A percentile compares a stretch with the other conserved stretches of the same genome.
Conservation (phyloP, 768 basidiomycete species). For the Galerina marginata region DNA sequence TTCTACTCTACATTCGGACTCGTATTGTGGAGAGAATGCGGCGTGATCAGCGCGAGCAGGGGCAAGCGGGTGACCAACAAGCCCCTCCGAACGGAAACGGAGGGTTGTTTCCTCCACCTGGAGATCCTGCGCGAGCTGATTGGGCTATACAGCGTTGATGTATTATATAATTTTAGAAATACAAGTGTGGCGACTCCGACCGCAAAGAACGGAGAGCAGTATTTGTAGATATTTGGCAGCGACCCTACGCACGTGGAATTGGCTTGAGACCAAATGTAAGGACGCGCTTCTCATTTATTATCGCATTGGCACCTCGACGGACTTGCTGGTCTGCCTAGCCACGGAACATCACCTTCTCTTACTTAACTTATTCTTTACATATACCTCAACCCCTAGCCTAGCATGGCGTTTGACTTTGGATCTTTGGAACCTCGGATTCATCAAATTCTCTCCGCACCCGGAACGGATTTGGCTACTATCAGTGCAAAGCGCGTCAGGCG, state of each 20-base stretch:
- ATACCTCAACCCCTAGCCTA: constrained; percentile 18
- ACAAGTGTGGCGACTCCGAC: not conserved
- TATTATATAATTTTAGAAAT: constrained; percentile 17
- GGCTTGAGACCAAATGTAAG: constrained; percentile 12
- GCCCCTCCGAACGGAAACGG: constrained; percentile 45
- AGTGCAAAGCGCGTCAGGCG: constrained; percentile 90
- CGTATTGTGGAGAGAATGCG: constrained; percentile 77
- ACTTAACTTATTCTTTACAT: constrained; percentile 30
- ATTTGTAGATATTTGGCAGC: constrained; percentile 17
- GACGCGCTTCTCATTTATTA: constrained; percentile 18
- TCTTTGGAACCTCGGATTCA: constrained; percentile 66
- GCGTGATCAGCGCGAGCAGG: constrained; percentile 60
- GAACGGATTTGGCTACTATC: constrained; percentile 77
- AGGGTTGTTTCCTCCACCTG: constrained; percentile 66
- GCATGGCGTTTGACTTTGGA: constrained; percentile 59
- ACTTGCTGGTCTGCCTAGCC: constrained; percentile 1
- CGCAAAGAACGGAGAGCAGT: constrained; percentile 1
- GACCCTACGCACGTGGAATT: not conserved
- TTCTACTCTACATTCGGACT: constrained; percentile 79
- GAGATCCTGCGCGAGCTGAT: constrained; percentile 67
- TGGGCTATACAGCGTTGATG: constrained; percentile 65
- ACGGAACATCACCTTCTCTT: constrained; percentile 12
- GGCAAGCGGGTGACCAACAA: constrained; percentile 46
- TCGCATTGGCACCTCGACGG: constrained; percentile 18
- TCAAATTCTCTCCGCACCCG: constrained; percentile 76